Conservation (phyloP, 1,139 yeast species). For the Candida pseudoviswanathii region DNA sequence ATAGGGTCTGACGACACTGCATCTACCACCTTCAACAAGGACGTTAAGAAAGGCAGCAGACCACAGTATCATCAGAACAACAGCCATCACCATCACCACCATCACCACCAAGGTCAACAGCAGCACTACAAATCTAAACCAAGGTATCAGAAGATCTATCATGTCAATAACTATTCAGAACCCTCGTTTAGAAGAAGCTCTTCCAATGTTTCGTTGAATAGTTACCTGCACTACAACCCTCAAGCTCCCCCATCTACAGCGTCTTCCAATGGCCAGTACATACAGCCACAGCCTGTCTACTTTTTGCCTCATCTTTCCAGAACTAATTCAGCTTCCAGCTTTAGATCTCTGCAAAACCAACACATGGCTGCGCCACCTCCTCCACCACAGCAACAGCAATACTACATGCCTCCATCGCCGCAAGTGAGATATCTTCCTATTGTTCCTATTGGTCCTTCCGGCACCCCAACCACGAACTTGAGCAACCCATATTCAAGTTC, state of each 20-base stretch:
- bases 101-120: constrained; percentile 17
- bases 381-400: constrained; percentile 9
- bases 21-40: constrained; percentile 20
- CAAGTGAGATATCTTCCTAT: constrained; percentile 7
- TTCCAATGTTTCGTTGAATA: constrained; percentile 28
- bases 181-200: constrained; percentile 23
- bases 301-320: constrained; percentile 15
- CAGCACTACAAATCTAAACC: constrained; percentile 11
- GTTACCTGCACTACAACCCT: constrained; percentile 19
- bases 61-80: no score
- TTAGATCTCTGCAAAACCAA: constrained; percentile 8
- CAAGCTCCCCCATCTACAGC: constrained; percentile 9
- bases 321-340: constrained; percentile 14
- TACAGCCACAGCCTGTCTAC: constrained; percentile 21
- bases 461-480: constrained; percentile 5
- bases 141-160: constrained; percentile 17
- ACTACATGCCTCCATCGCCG: constrained; percentile 10
- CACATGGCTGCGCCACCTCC: constrained; percentile 7
- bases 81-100: constrained; percentile 4
- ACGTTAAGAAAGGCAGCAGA: neutral
- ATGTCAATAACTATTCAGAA: constrained; percentile 22
- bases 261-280: constrained; percentile 17
- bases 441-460: constrained; percentile 3
- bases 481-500: constrained; percentile 38
- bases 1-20: constrained; percentile 42